Conservation (phyloP, 2,329 filamentous ascomycete species). For the Cladosporium austrohemisphaericum region DNA sequence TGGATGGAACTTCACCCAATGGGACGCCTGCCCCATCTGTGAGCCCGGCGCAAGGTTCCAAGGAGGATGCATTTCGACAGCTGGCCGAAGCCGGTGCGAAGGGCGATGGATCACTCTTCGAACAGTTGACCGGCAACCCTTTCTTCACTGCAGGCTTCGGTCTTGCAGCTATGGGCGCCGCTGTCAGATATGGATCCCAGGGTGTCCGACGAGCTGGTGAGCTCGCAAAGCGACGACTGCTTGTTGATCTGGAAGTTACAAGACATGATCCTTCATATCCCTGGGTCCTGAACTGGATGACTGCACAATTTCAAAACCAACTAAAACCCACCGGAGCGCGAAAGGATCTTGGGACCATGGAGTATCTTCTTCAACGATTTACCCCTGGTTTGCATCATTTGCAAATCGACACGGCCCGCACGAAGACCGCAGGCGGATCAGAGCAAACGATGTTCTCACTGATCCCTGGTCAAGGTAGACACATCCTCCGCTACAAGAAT, state of each 20-base stretch:
- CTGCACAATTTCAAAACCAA: conserved; percentile 48
- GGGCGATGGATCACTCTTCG: conserved; percentile 39
- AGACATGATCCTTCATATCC: conserved; percentile 89
- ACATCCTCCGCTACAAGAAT: conserved; percentile 80
- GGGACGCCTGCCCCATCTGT: conserved; percentile 8
- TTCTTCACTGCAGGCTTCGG: conserved; percentile 68
- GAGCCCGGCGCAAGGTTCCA: conserved; percentile 14
- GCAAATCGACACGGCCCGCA: conserved; percentile 61
- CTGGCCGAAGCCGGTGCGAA: conserved; percentile 27
- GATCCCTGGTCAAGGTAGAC: conserved; percentile 84
- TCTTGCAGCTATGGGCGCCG: conserved; percentile 82
- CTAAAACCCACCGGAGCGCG: conserved; percentile 35
- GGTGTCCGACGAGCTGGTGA: conserved; percentile 68
- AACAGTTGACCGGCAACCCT: conserved; percentile 48
- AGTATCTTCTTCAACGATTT: conserved; percentile 54
- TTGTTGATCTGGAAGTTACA: conserved; percentile 94
- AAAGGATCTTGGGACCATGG: conserved; percentile 42
- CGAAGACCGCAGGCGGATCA: conserved; percentile 61
- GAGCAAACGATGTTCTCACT: conserved; percentile 78
- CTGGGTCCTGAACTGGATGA: conserved; percentile 94
- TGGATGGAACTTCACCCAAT: conserved; percentile 10
- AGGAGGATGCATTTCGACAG: conserved; percentile 37
- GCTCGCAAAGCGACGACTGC: conserved; percentile 75
- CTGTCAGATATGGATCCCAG: conserved; percentile 73
- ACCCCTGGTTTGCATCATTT: conserved; percentile 61